Percentiles rank a stretch among this genome's conserved stretches.
Conservation (phyloP, 345 rosid genomes). For the Murraya paniculata region DNA sequence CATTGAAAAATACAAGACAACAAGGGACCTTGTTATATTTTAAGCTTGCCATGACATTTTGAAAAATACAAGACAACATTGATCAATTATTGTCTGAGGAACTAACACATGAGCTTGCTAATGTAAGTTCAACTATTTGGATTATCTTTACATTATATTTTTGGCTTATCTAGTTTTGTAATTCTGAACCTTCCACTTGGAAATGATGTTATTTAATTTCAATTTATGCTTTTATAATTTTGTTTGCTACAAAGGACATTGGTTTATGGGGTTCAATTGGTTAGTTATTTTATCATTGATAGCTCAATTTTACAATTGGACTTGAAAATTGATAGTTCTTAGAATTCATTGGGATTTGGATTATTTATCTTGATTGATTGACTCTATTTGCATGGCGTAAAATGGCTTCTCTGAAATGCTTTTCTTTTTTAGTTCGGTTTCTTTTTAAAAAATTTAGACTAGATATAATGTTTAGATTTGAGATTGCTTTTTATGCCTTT, state of each 20-base stretch:
- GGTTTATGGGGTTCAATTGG: neutral
- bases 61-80: constrained; percentile 13
- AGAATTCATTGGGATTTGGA: neutral
- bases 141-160: constrained; percentile 9
- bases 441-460: neutral
- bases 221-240: neutral
- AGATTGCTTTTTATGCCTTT: neutral
- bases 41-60: too few relatives aligned
- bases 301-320: neutral
- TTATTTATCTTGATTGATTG: neutral
- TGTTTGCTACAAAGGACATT: neutral
- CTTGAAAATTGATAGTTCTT: neutral
- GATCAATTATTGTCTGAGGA: constrained; percentile 69
- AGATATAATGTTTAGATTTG: neutral
- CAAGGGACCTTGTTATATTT: too few relatives aligned
- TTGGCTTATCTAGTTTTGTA: neutral
- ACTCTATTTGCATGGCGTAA: neutral
- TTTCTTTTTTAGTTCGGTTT: neutral
- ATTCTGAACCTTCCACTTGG: constrained; percentile 1
- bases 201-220: neutral
- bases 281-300: neutral
- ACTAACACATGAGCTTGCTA: constrained; percentile 71
- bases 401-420: neutral
- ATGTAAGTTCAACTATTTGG: constrained; percentile 47
- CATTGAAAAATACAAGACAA: too few relatives aligned